phyloP scores from a whole-genome alignment of 1,284 basidiomycete species.

The Cryptococcus sp. region DNA sequence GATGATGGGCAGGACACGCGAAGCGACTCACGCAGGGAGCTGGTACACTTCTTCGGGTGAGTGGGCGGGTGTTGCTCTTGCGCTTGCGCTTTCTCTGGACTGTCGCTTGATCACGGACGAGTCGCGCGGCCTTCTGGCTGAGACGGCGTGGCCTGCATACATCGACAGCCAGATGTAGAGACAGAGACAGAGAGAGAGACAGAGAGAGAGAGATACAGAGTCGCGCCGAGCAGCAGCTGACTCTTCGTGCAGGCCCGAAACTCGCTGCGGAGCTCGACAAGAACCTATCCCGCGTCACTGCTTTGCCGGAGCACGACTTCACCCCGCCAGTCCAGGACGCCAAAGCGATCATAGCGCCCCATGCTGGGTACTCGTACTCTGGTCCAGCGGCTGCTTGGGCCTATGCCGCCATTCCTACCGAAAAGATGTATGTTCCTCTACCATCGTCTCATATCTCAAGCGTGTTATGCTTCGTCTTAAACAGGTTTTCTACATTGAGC shows the following conservation, averaged over 20 bases:
- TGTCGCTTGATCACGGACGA: no score
- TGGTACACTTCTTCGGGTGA: conserved; percentile 82
- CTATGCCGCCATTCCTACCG: conserved; percentile 82
- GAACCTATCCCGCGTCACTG: conserved; percentile 67
- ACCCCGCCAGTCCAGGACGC: conserved; percentile 69
- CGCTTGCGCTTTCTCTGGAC: no score
- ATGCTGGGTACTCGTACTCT: conserved; percentile 95
- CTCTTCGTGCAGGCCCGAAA: conserved; percentile 56
- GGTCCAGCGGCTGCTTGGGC: conserved; percentile 95
- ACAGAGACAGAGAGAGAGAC: no score
- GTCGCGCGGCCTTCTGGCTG: no score
- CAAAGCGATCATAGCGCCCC: conserved; percentile 97
- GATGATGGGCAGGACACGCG: conserved; percentile 45
- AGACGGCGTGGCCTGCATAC: no score
- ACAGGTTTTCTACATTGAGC: conserved; percentile 5
- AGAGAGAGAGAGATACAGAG: no score
- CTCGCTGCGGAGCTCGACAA: conserved; percentile 65
- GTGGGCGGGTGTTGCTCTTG: conserved; percentile 24
- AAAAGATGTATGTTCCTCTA: conserved; percentile 67
- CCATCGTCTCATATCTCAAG: not conserved
- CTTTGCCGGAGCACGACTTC: conserved; percentile 58
- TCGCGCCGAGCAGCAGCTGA: no score
- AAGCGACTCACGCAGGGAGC: conserved; percentile 81
- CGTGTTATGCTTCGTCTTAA: not conserved
- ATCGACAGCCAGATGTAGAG: no score